Evolutionary conservation across 2,329 filamentous ascomycete genomes (phyloP).

Genomic region (Paraconiothyrium sp.): DNA sequence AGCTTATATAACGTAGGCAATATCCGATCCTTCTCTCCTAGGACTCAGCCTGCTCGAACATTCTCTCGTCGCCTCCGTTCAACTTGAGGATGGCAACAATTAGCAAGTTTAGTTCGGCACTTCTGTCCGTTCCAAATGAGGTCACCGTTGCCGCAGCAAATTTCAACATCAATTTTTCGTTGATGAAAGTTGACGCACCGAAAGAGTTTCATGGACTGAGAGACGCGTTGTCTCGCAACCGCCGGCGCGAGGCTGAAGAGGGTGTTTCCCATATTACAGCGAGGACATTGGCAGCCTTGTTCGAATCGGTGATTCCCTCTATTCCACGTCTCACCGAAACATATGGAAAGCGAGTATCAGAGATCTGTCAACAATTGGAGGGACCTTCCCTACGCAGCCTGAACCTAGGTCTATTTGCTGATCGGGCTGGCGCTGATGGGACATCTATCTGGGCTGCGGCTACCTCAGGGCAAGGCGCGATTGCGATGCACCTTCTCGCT

Average conservation of each 20-base stretch:
- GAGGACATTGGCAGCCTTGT: slow-evolving; percentile 23
- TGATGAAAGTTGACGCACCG: slow-evolving; percentile 27
- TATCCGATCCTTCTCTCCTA: too few relatives aligned
- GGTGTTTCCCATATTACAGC: slow-evolving; percentile 22
- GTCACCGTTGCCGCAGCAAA: slow-evolving; percentile 15
- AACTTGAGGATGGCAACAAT: too few relatives aligned
- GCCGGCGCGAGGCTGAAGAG: slow-evolving; percentile 20
- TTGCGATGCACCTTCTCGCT: slow-evolving; percentile 48
- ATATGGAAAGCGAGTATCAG: slow-evolving; percentile 24
- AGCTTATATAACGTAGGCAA: too few relatives aligned
- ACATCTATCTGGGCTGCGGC: slow-evolving; percentile 33
- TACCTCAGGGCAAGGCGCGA: slow-evolving; percentile 36
- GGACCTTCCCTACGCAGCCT: background rate
- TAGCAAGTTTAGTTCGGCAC: too few relatives aligned
- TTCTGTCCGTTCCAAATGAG: background rate
- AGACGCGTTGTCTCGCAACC: slow-evolving; percentile 10
- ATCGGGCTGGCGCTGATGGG: slow-evolving; percentile 23
- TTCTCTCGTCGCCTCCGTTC: too few relatives aligned
- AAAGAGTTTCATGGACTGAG: slow-evolving; percentile 18
- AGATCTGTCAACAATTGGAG: slow-evolving; percentile 14
- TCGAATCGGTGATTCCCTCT: slow-evolving; percentile 16
- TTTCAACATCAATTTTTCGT: slow-evolving; percentile 29
- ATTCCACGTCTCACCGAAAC: slow-evolving; percentile 19
- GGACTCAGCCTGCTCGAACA: too few relatives aligned
- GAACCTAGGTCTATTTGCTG: slow-evolving; percentile 19